These are phyloP conservation scores for Teratosphaeria viscida DNA, from an alignment of 2,329 filamentous ascomycete species.

Conservation along the genomic window DNA sequence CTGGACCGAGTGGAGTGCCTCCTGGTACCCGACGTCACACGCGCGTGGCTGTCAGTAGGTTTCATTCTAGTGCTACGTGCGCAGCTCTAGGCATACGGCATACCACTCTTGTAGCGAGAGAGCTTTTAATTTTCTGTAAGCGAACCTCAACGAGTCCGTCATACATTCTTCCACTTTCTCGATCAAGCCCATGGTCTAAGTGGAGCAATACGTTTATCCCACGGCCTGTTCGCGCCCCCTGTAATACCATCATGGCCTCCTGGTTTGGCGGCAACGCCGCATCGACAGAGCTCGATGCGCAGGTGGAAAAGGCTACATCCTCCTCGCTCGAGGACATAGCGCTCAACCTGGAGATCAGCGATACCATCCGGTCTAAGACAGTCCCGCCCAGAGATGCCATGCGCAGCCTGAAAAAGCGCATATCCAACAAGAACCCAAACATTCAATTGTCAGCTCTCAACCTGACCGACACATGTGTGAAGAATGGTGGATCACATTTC, in stretches of 20 bases:
- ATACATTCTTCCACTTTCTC: background rate
- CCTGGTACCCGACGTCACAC: background rate
- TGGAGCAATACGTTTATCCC: background rate
- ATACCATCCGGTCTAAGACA: conserved; percentile 92
- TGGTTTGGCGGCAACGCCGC: conserved; percentile 72
- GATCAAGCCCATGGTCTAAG: background rate
- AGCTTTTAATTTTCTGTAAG: background rate
- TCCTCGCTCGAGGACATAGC: conserved; percentile 98
- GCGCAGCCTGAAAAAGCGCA: conserved; percentile 85
- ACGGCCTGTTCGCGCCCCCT: background rate
- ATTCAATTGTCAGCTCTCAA: conserved; percentile 90
- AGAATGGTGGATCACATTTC: conserved; percentile 95
- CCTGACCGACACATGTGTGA: conserved; percentile 95
- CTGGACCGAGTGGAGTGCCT: background rate
- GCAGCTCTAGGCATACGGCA: background rate
- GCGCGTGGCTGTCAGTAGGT: background rate
- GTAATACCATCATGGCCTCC: conserved; percentile 59
- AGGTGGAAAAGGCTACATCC: conserved; percentile 88
- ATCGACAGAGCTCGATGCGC: conserved; percentile 87
- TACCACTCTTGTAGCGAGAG: background rate
- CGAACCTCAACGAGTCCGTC: background rate
- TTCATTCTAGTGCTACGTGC: background rate
- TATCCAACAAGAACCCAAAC: conserved; percentile 97
- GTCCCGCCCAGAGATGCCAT: conserved; percentile 97
- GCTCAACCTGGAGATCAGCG: conserved; percentile 94